Evolutionary conservation across 2,329 filamentous ascomycete species (phyloP), one percentile per base, ranked within the genome.

Genomic region (Penicillium sp.): DNA sequence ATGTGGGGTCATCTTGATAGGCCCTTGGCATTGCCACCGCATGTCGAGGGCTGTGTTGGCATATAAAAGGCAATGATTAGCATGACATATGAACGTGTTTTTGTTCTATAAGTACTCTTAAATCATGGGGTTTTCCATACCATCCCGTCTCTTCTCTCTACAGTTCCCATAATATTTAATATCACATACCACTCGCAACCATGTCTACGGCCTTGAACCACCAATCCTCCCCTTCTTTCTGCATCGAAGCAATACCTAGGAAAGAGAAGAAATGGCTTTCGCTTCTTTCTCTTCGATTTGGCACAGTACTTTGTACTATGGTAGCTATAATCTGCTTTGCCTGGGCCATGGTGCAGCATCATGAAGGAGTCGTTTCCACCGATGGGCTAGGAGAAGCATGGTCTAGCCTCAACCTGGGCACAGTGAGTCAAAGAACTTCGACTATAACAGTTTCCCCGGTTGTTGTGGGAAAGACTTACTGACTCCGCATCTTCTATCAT

Each of bases 251-350:
- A 15, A 19, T 57, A 29, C 55, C 53, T 5, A 47, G 53, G 22
- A 29, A 43, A 21, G 40, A 52, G 6, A 52, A 49, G 12, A 55
- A 48, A 52, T 57, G 51, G 51, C 51, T 56, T 0, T 54, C 45
- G 6, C 32, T 57, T 15, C 6, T 57, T 0, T 50, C 51, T 4
- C 47, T 57, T 3, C 55, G 55, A 8, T 57, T 56, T 21, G 55
- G 43, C 1, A 33, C 47, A 1, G 45, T 53, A 15, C 19, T 56
- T 1, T 49, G 44, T 32, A 43, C 47, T 12, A 52, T 57, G 40
- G 40, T 35, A 4, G 51, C 39, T 10, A 34, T 57, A 21, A 42
- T 52, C 6, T 57, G 55, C 44, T 57, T 56, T 40, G 48, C 55
- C 9, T 56, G 55, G 55, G 51, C 53, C 13, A 50, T 52, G 37